These are phyloP conservation scores for Cytospora piceae DNA, from an alignment of 2,329 filamentous ascomycete genomes.

Conservation along the genomic window DNA sequence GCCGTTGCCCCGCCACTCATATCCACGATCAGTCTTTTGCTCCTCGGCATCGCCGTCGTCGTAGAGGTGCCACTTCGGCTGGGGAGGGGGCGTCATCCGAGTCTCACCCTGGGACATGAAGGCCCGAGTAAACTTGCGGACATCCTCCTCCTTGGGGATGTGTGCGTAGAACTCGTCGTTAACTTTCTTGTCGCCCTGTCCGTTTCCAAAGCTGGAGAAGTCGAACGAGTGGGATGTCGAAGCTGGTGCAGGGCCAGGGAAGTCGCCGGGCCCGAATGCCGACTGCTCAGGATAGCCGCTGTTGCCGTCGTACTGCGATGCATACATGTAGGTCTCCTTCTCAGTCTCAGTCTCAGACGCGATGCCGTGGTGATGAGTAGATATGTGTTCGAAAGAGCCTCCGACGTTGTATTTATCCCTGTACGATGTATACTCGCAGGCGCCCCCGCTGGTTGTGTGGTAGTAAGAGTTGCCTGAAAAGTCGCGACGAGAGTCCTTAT, in stretches of 20 bases:
- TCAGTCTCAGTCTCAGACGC: not conserved
- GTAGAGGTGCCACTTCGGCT: conserved; percentile 24
- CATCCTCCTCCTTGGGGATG: conserved; percentile 12
- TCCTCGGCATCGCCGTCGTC: conserved; percentile 23
- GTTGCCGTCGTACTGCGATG: not conserved
- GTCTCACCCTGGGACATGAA: not conserved
- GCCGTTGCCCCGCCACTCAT: conserved; percentile 18
- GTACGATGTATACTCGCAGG: not conserved
- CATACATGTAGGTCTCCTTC: not conserved
- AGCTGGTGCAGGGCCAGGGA: not conserved
- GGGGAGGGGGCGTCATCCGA: not conserved
- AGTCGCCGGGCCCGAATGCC: not conserved
- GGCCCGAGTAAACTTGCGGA: conserved; percentile 3
- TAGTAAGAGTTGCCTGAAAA: conserved; percentile 21
- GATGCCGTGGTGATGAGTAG: not conserved
- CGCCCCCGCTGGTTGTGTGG: not conserved
- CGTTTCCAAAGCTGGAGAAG: conserved; percentile 16
- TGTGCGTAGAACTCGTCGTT: conserved; percentile 10
- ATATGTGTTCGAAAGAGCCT: not conserved
- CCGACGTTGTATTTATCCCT: not conserved
- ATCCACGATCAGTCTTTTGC: not conserved
- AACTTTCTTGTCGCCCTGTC: conserved; percentile 2
- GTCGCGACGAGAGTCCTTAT: conserved; percentile 19
- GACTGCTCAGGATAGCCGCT: not conserved
- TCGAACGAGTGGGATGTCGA: conserved; percentile 16